A percentile compares a stretch with the other conserved stretches of the same genome.
These are phyloP conservation scores for Scedosporium aurantiacum DNA, from an alignment of 2,329 filamentous ascomycete species.

Conservation along the genomic window DNA sequence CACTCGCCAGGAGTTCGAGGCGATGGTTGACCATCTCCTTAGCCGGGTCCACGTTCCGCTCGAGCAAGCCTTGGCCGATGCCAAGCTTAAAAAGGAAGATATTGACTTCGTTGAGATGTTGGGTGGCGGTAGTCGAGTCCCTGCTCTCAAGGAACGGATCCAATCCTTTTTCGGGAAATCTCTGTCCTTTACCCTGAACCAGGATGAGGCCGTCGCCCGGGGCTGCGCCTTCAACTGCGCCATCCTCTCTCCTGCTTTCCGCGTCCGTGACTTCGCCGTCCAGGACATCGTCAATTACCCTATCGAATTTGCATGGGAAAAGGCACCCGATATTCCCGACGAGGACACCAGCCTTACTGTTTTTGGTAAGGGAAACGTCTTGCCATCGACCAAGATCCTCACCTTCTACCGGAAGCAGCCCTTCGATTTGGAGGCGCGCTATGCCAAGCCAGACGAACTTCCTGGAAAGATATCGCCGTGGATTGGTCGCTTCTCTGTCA, in stretches of 20 bases:
- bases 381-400: conserved; percentile 97
- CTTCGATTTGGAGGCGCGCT: conserved; percentile 92
- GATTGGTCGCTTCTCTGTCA: conserved; percentile 96
- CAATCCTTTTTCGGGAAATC: conserved; percentile 84
- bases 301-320: conserved; percentile 98
- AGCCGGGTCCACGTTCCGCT: conserved; percentile 61
- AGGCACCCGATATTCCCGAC: conserved; percentile 94
- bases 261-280: conserved; percentile 93
- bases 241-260: conserved; percentile 94
- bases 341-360: conserved; percentile 96
- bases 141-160: conserved; percentile 81
- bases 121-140: conserved; percentile 88
- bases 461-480: conserved; percentile 87
- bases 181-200: conserved; percentile 94
- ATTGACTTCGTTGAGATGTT: conserved; percentile 91
- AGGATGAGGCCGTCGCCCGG: conserved; percentile 91
- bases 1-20: conserved; percentile 89
- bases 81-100: conserved; percentile 81
- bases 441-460: conserved; percentile 74
- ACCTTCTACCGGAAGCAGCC: conserved; percentile 98
- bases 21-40: conserved; percentile 76
- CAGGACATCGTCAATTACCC: conserved; percentile 98
- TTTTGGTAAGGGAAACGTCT: conserved; percentile 92
- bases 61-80: conserved; percentile 87
- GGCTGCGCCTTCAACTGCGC: conserved; percentile 96